A percentile compares a stretch with the other conserved stretches of the same genome.
Evolutionary conservation across 352 stramenopile genomes (phyloP).

Genomic region (Globisporangium yorkense): DNA sequence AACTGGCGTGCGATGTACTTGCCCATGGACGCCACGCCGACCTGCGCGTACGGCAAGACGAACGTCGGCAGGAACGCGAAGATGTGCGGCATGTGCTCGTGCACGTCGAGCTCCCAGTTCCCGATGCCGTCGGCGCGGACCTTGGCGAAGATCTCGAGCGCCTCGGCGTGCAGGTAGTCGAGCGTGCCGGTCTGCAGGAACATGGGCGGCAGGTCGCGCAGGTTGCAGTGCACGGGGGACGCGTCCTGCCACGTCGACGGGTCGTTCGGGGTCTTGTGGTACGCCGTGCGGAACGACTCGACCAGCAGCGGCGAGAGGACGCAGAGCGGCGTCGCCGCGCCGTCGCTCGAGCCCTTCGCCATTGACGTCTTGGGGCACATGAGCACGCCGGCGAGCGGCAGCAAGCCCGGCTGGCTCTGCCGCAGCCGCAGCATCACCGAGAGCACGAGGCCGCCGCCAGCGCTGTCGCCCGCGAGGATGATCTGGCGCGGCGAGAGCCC

Average conservation of each 20-base stretch:
- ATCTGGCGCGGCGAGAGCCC: slow-evolving; percentile 28
- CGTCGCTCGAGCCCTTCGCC: slow-evolving; percentile 11
- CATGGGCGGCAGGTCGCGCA: slow-evolving; percentile 28
- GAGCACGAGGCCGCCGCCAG: slow-evolving; percentile 32
- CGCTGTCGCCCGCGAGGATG: slow-evolving; percentile 39
- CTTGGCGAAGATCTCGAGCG: slow-evolving; percentile 27
- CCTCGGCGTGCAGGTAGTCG: slow-evolving; percentile 36
- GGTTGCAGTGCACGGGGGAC: slow-evolving; percentile 36
- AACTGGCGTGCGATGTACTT: slow-evolving; percentile 22
- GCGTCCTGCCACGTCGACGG: slow-evolving; percentile 27
- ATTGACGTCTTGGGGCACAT: slow-evolving; percentile 29
- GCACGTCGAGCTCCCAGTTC: slow-evolving; percentile 40
- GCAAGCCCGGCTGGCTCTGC: slow-evolving; percentile 8
- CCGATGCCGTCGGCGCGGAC: slow-evolving; percentile 24
- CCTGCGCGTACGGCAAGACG: slow-evolving; percentile 29
- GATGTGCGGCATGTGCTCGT: slow-evolving; percentile 31
- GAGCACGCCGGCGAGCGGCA: slow-evolving; percentile 29
- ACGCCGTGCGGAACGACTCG: slow-evolving; percentile 17
- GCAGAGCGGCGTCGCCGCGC: slow-evolving; percentile 21
- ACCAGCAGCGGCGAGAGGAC: slow-evolving; percentile 20
- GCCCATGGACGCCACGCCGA: slow-evolving; percentile 13
- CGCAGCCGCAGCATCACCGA: slow-evolving; percentile 33
- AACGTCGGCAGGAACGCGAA: slow-evolving; percentile 32
- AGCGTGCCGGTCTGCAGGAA: slow-evolving; percentile 35
- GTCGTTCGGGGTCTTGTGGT: slow-evolving; percentile 21